These are phyloP conservation scores for Sequoiadendron giganteum DNA, from an alignment of 75 land plant species.

Conservation along the genomic window DNA sequence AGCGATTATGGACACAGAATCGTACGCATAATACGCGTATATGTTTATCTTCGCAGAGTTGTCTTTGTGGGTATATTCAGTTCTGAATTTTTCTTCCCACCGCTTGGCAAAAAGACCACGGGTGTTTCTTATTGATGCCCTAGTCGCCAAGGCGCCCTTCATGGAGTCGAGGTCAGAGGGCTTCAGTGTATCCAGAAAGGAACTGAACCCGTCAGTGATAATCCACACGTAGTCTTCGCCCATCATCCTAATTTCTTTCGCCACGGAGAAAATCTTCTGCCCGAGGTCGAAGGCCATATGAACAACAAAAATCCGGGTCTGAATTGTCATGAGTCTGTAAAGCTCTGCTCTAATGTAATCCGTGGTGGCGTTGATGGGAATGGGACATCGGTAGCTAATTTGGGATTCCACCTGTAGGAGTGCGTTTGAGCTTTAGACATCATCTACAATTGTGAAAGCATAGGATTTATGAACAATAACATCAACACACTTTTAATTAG, in stretches of 20 bases:
- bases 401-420: background rate
- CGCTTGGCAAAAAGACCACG: constrained; percentile 18
- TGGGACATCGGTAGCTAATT: constrained; percentile 32
- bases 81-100: constrained; percentile 26
- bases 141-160: constrained; percentile 53
- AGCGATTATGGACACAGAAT: constrained; percentile 48
- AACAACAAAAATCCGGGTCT: constrained; percentile 47
- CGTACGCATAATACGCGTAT: constrained; percentile 52
- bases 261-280: constrained; percentile 28
- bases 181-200: constrained; percentile 16
- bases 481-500: too few relatives aligned
- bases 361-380: constrained; percentile 24
- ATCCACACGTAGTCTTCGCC: constrained; percentile 54
- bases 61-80: constrained; percentile 1
- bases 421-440: too few relatives aligned
- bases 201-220: constrained; percentile 25
- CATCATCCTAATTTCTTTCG: constrained; percentile 45
- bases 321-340: constrained; percentile 34
- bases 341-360: constrained; percentile 28
- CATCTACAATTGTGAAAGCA: too few relatives aligned
- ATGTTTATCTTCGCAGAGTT: constrained; percentile 15
- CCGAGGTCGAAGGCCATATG: constrained; percentile 28
- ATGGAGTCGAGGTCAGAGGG: constrained; percentile 27
- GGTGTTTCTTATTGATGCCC: constrained; percentile 31
- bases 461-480: too few relatives aligned